These are phyloP conservation scores for Turnera subulata DNA, from an alignment of 345 rosid species.

Conservation along the genomic window DNA sequence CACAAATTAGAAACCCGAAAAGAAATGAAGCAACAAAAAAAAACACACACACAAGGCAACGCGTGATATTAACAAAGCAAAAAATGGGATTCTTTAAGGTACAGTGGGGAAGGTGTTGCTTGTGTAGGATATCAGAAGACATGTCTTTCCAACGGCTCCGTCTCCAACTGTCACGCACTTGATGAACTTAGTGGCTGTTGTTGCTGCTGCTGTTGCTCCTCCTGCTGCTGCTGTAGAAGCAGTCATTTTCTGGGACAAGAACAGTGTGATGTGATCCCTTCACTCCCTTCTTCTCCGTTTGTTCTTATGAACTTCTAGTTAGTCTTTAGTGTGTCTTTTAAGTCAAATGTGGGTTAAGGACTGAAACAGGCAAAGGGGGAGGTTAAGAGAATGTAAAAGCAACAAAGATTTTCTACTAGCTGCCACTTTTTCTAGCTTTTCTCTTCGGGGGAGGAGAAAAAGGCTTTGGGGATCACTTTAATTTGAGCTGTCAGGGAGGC, in stretches of 20 bases:
- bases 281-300: background rate
- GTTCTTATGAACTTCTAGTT: background rate
- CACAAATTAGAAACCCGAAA: background rate
- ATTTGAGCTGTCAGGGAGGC: conserved; percentile 60
- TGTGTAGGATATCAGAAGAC: conserved; percentile 84
- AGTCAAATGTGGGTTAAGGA: background rate
- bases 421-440: conserved; percentile 4
- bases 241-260: conserved; percentile 11
- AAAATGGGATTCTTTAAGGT: no score
- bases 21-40: background rate
- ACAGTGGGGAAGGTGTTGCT: conserved; percentile 89
- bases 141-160: conserved; percentile 94
- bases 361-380: background rate
- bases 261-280: no score
- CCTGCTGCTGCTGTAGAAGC: background rate
- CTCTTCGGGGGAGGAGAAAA: conserved; percentile 10
- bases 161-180: conserved; percentile 93
- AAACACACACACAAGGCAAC: background rate
- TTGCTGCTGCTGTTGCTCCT: conserved; percentile 16
- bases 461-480: conserved; percentile 29
- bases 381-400: background rate
- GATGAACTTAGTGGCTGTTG: conserved; percentile 60
- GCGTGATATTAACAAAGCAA: no score
- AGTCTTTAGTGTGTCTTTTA: background rate
- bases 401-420: conserved; percentile 10